Evolutionary conservation across 768 basidiomycete species (phyloP).

Genomic region (Mrakia blollopis): DNA sequence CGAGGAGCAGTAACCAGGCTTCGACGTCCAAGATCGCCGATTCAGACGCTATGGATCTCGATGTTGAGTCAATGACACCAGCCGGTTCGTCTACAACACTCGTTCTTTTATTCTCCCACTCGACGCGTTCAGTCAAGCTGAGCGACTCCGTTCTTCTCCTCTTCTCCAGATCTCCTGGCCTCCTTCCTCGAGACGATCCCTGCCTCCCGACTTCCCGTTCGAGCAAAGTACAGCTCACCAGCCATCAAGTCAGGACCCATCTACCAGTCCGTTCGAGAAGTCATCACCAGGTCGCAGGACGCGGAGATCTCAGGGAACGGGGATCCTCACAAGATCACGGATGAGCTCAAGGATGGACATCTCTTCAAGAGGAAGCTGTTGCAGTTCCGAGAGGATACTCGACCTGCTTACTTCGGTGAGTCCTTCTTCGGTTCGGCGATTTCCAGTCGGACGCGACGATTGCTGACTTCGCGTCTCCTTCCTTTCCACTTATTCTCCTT

Average conservation of each 20-base stretch:
- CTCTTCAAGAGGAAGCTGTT: constrained; percentile 71
- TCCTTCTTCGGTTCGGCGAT: neutral
- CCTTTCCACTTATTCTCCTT: neutral
- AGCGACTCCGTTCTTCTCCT: neutral
- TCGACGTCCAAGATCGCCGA: constrained; percentile 56
- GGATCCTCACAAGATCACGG: constrained; percentile 61
- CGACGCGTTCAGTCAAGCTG: neutral
- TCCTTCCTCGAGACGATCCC: constrained; percentile 32
- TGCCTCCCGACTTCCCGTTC: constrained; percentile 29
- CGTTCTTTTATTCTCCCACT: neutral
- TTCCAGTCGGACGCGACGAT: too few species aligned
- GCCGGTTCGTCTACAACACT: constrained; percentile 12
- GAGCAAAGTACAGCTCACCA: neutral
- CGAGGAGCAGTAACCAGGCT: constrained; percentile 36
- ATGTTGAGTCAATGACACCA: constrained; percentile 16
- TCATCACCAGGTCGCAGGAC: constrained; percentile 50
- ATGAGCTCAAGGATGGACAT: constrained; percentile 58
- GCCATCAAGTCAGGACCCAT: constrained; percentile 27
- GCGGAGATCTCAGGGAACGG: constrained; percentile 53
- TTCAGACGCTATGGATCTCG: constrained; percentile 51
- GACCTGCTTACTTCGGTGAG: constrained; percentile 84
- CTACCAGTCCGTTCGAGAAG: constrained; percentile 47
- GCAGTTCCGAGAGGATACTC: constrained; percentile 73
- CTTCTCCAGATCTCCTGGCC: constrained; percentile 22
- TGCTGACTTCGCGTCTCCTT: neutral